phyloP scores from a whole-genome alignment of 2,329 filamentous ascomycete genomes.

The Aspergillus phoenicis region DNA sequence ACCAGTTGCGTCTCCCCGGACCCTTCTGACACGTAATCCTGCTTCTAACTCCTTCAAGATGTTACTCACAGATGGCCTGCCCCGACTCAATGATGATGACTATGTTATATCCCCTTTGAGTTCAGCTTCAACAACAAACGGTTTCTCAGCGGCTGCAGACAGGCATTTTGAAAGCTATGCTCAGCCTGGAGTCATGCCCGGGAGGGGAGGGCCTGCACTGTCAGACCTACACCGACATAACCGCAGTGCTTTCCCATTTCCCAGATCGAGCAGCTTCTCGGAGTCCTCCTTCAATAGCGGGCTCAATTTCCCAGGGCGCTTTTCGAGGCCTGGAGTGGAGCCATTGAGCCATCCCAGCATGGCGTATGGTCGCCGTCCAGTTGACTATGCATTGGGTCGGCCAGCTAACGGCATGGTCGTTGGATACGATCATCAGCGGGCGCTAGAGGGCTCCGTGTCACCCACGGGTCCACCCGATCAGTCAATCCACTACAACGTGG shows the following conservation, averaged over 20 bases:
- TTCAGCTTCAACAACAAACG: conserved; percentile 38
- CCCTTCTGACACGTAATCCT: conserved; percentile 43
- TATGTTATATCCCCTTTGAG: conserved; percentile 43
- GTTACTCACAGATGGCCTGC: conserved; percentile 38
- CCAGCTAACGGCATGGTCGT: conserved; percentile 30
- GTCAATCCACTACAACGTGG: conserved; percentile 32
- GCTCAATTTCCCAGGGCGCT: conserved; percentile 34
- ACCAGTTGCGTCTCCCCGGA: conserved; percentile 50
- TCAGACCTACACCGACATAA: conserved; percentile 33
- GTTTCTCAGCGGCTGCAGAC: conserved; percentile 35
- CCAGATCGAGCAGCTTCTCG: conserved; percentile 41
- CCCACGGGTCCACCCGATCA: conserved; percentile 33
- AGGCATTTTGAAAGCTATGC: conserved; percentile 32
- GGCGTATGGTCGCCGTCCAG: conserved; percentile 31
- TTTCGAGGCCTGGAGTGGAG: conserved; percentile 29
- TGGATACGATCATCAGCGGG: conserved; percentile 32
- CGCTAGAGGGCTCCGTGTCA: conserved; percentile 38
- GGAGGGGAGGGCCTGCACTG: conserved; percentile 29
- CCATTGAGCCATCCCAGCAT: conserved; percentile 26
- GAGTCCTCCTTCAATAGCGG: conserved; percentile 34
- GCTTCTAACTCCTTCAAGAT: conserved; percentile 36
- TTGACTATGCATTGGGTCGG: conserved; percentile 34
- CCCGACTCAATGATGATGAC: conserved; percentile 40
- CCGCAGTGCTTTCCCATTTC: conserved; percentile 32
- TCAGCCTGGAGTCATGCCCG: conserved; percentile 30